Evolutionary conservation across 192 early-diverging fungal genomes (phyloP).

Genomic region (Coemansia umbellata): DNA sequence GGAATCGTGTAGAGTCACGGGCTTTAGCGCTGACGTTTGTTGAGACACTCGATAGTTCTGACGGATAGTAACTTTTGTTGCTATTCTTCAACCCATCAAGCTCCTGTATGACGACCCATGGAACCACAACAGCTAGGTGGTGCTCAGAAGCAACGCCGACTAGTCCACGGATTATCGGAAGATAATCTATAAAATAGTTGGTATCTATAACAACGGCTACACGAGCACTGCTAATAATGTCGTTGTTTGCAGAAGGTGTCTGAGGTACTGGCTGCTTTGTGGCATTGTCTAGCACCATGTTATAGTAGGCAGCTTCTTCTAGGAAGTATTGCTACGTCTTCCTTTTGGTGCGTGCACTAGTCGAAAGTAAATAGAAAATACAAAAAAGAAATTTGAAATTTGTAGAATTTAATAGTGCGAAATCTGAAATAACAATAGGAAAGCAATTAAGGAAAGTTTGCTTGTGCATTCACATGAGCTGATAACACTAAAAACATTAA

Average conservation of each 20-base stretch:
- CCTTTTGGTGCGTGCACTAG: too few relatives aligned
- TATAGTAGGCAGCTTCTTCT: background rate
- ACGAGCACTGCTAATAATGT: conserved; percentile 8
- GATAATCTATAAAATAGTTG: conserved; percentile 39
- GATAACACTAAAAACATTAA: too few relatives aligned
- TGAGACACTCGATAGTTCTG: background rate
- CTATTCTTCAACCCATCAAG: conserved; percentile 32
- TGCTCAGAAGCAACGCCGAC: background rate
- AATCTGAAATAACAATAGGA: background rate
- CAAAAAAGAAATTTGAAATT: background rate
- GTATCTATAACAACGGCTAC: conserved; percentile 39
- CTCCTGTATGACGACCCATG: conserved; percentile 40
- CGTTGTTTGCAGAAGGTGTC: background rate
- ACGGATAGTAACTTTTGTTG: background rate
- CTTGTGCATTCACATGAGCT: too few relatives aligned
- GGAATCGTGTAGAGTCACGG: conserved; percentile 29
- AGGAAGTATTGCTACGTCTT: too few relatives aligned
- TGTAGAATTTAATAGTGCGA: background rate
- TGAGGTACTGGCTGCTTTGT: background rate
- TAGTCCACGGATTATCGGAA: conserved; percentile 16
- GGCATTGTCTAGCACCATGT: background rate
- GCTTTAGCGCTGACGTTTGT: conserved; percentile 11
- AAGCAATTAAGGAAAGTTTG: too few relatives aligned
- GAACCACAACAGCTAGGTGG: conserved; percentile 25
- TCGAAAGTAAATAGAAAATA: background rate